These are phyloP conservation scores for Penicillium vulpinum DNA, from an alignment of 2,329 filamentous ascomycete species.

Conservation along the genomic window DNA sequence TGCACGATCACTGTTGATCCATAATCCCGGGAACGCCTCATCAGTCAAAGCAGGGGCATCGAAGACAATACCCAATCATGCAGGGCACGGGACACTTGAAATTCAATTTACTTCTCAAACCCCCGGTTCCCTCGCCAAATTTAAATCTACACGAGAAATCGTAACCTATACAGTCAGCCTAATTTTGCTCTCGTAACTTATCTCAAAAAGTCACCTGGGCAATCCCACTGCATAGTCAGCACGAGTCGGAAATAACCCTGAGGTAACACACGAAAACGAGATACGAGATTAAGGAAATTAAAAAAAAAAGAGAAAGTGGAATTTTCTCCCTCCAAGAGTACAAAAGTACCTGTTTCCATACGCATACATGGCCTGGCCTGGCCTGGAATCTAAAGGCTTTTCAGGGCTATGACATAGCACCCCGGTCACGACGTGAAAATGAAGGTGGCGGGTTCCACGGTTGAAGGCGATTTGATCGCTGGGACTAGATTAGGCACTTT, in stretches of 20 bases:
- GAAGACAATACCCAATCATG: not conserved
- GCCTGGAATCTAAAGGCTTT: not conserved
- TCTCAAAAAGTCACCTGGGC: not conserved
- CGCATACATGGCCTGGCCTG: not conserved
- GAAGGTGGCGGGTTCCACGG: not conserved
- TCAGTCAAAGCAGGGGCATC: not conserved
- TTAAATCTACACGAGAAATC: not conserved
- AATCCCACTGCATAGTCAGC: not conserved
- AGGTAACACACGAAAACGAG: not conserved
- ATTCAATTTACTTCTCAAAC: not conserved
- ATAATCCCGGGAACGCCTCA: not conserved
- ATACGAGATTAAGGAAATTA: not conserved
- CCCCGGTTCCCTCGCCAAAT: not conserved
- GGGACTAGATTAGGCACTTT: not conserved
- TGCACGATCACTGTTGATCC: constrained; percentile 12
- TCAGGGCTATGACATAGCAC: not conserved
- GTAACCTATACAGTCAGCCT: not conserved
- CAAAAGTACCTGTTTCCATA: constrained; percentile 2
- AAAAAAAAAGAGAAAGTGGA: not conserved
- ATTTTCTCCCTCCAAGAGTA: not conserved
- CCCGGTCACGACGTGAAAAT: not conserved
- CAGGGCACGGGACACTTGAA: not conserved
- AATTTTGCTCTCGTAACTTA: not conserved
- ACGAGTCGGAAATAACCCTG: not conserved
- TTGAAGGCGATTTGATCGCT: not conserved